Evolutionary conservation across 108 stramenopile species (phyloP).

Genomic region (Nitzschia putrida): DNA sequence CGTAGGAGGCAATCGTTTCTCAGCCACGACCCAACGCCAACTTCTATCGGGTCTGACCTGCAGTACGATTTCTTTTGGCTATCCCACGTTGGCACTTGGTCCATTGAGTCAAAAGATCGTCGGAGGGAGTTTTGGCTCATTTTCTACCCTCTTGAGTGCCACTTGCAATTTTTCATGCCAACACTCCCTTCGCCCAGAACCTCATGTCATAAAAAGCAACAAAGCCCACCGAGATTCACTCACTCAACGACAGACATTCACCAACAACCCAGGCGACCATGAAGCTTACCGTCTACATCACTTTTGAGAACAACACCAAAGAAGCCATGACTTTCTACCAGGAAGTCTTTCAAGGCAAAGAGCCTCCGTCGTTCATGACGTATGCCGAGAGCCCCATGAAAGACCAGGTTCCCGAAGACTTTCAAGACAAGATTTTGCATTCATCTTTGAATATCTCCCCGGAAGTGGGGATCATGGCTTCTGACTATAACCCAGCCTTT

Average conservation of each 20-base stretch:
- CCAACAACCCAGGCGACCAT: background rate
- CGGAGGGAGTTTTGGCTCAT: background rate
- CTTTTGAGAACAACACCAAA: slow-evolving; percentile 17
- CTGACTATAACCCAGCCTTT: slow-evolving; percentile 1
- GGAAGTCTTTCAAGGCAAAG: slow-evolving; percentile 11
- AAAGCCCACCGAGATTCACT: too few species aligned
- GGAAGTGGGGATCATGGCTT: background rate
- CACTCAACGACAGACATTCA: too few species aligned
- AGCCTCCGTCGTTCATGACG: background rate
- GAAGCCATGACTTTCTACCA: slow-evolving; percentile 18
- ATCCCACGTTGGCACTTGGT: too few species aligned
- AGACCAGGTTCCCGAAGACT: background rate
- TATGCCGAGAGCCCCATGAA: slow-evolving; percentile 5
- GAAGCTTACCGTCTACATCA: slow-evolving; percentile 14
- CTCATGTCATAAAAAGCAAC: too few species aligned
- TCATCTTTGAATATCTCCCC: background rate
- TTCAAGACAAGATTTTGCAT: slow-evolving; percentile 9
- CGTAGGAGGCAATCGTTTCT: too few species aligned
- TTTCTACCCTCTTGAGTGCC: background rate
- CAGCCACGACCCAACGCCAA: background rate
- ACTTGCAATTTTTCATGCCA: background rate
- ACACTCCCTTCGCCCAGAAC: too few species aligned
- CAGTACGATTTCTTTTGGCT: too few species aligned
- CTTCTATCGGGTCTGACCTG: too few species aligned
- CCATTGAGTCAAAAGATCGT: background rate